A percentile compares a stretch with the other conserved stretches of the same genome.
phyloP scores from a whole-genome alignment of 2,329 filamentous ascomycete genomes.

The Apiospora arundinis region DNA sequence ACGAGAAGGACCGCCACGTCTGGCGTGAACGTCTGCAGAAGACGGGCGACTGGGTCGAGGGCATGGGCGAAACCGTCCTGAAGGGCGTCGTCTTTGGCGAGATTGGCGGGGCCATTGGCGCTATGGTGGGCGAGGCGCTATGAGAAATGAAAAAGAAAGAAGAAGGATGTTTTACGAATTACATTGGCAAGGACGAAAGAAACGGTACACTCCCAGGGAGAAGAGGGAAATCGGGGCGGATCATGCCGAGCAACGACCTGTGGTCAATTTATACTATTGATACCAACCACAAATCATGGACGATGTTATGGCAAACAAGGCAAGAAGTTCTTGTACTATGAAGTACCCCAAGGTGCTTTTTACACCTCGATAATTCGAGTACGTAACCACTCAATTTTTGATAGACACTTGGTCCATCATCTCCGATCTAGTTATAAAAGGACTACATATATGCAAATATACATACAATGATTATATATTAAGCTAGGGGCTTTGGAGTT shows the following conservation, averaged over 20 bases:
- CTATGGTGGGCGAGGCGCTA: constrained; percentile 51
- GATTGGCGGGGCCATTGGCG: constrained; percentile 67
- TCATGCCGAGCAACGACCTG: background rate
- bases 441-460: background rate
- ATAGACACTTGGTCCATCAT: background rate
- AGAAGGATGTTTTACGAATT: background rate
- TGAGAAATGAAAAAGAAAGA: constrained; percentile 24
- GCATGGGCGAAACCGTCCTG: constrained; percentile 78
- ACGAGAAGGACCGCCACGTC: constrained; percentile 62
- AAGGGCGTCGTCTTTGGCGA: constrained; percentile 80
- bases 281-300: background rate
- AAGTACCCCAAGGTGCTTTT: background rate
- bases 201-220: background rate
- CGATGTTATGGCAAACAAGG: background rate
- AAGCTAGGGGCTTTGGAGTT: background rate
- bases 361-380: background rate
- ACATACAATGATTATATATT: background rate
- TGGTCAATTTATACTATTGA: background rate
- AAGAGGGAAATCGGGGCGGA: background rate
- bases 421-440: background rate
- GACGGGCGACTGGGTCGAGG: constrained; percentile 80
- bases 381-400: background rate
- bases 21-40: constrained; percentile 75
- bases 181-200: background rate
- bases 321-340: background rate